Evolutionary conservation across 2,329 filamentous ascomycete species (phyloP), one percentile per base, ranked within the genome.

Genomic region (Trichophyton benhamiae): DNA sequence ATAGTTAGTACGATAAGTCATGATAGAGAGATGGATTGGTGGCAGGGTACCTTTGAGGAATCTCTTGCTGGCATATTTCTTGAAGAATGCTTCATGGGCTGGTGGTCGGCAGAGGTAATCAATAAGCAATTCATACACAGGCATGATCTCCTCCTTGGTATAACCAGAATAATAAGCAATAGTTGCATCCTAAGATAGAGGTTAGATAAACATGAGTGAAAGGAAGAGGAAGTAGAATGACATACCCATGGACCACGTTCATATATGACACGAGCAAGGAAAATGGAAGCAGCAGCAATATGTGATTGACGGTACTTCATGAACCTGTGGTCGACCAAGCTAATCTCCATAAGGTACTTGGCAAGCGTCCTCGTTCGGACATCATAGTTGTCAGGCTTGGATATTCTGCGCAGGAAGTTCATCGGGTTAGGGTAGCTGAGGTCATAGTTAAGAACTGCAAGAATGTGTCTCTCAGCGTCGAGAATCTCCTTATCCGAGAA

Each of bases 31-130:
- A 27, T 17, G 11, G 3, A 3, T 44, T 15, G 20, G 38, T 15
- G 33, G 30, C 22, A 25, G 57, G 68, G 77, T 85, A 96, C 92
- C 91, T 80, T 99, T 99, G 69, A 97, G 79, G 78, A 97, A 99
- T 78, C 96, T 96, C 82, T 97, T 99, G 83, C 90, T 95, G 61
- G 94, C 94, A 74, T 99, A 99, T 77, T 99, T 99, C 83, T 95
- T 96, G 82, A 96, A 97, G 81, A 99, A 96, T 42, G 94, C 95
- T 74, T 97, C 92, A 71, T 99, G 94, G 49, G 87, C 83, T 60
- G 96, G 88, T 27, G 92, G 94, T 11, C 89, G 86, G 63, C 88
- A 88, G 44, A 99, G 86, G 73, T 99, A 99, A 75, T 99, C 91
- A 64, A 99, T 85, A 91, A 99, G 96, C 64, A 97, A 82, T 69